Conservation (phyloP, 2,329 filamentous ascomycete species). For the Botryotinia narcissicola region DNA sequence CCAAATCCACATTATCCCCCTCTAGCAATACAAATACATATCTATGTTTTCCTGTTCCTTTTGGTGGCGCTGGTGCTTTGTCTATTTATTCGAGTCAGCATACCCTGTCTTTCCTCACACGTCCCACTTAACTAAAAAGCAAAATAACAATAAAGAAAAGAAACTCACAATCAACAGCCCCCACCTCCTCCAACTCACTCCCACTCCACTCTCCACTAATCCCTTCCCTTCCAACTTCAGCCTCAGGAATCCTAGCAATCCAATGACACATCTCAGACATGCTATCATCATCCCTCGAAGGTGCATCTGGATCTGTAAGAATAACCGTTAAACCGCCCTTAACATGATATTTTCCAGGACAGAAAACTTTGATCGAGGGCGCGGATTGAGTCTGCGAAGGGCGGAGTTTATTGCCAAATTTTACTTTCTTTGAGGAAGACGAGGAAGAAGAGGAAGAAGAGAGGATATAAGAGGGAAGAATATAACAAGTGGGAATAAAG, state of each 20-base stretch:
- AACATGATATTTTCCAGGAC: constrained; percentile 28
- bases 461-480: neutral
- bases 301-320: constrained; percentile 59
- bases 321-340: constrained; percentile 45
- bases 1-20: constrained; percentile 43
- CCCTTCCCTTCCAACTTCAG: neutral
- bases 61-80: constrained; percentile 53
- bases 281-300: constrained; percentile 50
- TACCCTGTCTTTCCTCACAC: neutral
- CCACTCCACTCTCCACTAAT: neutral
- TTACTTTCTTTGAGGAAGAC: constrained; percentile 3
- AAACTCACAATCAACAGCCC: constrained; percentile 29
- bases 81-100: constrained; percentile 38
- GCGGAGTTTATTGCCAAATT: constrained; percentile 36
- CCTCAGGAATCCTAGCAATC: constrained; percentile 37
- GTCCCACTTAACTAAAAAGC: too few relatives aligned
- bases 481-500: constrained; percentile 9
- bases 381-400: constrained; percentile 33
- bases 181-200: constrained; percentile 3
- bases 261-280: constrained; percentile 60
- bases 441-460: neutral
- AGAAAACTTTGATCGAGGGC: constrained; percentile 37
- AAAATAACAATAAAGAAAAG: constrained; percentile 16
- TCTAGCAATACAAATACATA: constrained; percentile 55
- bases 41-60: constrained; percentile 55